Percentiles rank a stretch among this genome's conserved stretches.
phyloP scores from a whole-genome alignment of 768 basidiomycete genomes.

The Hydnomerulius pinastri region DNA sequence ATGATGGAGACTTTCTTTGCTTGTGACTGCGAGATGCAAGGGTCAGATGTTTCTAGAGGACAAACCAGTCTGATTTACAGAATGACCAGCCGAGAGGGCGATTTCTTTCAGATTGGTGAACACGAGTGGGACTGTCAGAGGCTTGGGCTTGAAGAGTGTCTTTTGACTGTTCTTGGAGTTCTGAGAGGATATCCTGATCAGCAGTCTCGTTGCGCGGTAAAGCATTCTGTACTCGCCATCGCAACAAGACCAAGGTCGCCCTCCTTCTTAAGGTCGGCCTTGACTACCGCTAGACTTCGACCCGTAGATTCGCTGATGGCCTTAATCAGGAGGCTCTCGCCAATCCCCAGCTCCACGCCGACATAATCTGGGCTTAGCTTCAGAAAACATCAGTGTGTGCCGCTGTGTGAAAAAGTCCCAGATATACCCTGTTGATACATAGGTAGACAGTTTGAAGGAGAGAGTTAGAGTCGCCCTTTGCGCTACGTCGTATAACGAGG shows the following conservation, averaged over 20 bases:
- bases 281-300: slow-evolving; percentile 78
- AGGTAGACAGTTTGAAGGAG: slow-evolving; percentile 91
- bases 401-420: neutral
- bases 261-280: slow-evolving; percentile 90
- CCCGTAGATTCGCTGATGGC: slow-evolving; percentile 96
- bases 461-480: slow-evolving; percentile 68
- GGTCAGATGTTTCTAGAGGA: slow-evolving; percentile 1
- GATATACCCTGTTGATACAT: slow-evolving; percentile 89
- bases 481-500: slow-evolving; percentile 86
- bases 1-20: slow-evolving; percentile 93
- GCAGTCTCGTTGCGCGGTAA: neutral
- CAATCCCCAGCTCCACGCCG: slow-evolving; percentile 94
- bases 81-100: slow-evolving; percentile 80
- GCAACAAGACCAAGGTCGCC: slow-evolving; percentile 96
- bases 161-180: slow-evolving; percentile 93
- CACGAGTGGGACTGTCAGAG: slow-evolving; percentile 84
- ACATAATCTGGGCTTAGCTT: slow-evolving; percentile 94
- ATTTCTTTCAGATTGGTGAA: slow-evolving; percentile 92
- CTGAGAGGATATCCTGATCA: slow-evolving; percentile 40
- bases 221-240: slow-evolving; percentile 56
- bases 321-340: slow-evolving; percentile 91
- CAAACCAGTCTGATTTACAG: slow-evolving; percentile 47
- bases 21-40: slow-evolving; percentile 66
- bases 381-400: slow-evolving; percentile 3
- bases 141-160: slow-evolving; percentile 92